Base-by-base conservation (phyloP, 208 protist species). In the Trypanosoma brucei region DNA sequence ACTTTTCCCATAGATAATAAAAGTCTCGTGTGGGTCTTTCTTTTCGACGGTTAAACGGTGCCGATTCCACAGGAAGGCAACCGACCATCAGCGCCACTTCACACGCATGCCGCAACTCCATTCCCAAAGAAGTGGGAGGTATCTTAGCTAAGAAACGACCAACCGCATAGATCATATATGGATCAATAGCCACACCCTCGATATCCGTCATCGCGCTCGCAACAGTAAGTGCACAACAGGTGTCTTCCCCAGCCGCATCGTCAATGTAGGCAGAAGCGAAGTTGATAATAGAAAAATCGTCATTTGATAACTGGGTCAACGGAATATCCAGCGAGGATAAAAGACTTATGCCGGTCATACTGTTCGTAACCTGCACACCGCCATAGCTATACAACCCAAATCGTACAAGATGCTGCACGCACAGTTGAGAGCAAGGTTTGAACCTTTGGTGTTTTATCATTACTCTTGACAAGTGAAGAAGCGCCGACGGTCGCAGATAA, bases 91-190 rank as follows among this genome's bases (percentile, higher is more conserved):
- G 63, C 14, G 78, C 85, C 14, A 78, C 88, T 44, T 91, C 74
- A 59, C 85, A 92, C 11, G 77, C 83, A 52, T 69, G 62, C 5
- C 79, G 81, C 39, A 95, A 65, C 35, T 86, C 75, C 70, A 89
- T 78, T 52, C 88, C 88, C 13, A 92, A 33, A 3, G 70, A 69
- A 4, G 46, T 22, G 14, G 55, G 3, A 3, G 71, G 55, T 48
- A 81, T 71, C 31, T 82, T 68, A 36, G 69, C 68, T 34, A 94
- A 63, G 4, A 88, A 68, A 3, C 88, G 74, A 2, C 78, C 84
- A 45, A 84, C 69, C 30, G 88, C 78, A 64, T 88, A 92, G 35
- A 95, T 68, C 42, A 91, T 77, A 65, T 91, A 95, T 9, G 88
- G 88, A 58, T 95, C 88, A 57, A 95, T 91, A n/a, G 72, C 42